A percentile compares a stretch with the other conserved stretches of the same genome.
Evolutionary conservation across 495 filamentous ascomycete species (phyloP).

Genomic region (Durotheca rogersii): DNA sequence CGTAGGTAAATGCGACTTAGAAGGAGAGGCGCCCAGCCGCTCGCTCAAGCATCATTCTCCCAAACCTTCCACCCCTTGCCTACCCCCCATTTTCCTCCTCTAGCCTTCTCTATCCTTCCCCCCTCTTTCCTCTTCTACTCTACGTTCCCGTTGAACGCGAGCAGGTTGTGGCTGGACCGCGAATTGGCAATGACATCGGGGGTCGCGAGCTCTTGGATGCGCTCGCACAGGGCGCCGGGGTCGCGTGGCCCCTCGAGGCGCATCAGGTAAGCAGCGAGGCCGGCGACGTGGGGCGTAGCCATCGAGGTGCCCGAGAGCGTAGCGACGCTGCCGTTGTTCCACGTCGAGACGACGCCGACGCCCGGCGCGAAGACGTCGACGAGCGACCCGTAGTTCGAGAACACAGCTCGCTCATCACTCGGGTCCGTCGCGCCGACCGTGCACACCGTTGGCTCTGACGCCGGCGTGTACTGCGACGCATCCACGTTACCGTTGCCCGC

Average conservation of each 20-base stretch:
- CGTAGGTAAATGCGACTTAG: too few relatives aligned
- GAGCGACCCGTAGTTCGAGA: slow-evolving; percentile 56
- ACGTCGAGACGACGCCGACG: slow-evolving; percentile 40
- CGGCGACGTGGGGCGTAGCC: slow-evolving; percentile 54
- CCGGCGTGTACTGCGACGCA: slow-evolving; percentile 43
- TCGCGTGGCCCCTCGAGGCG: slow-evolving; percentile 33
- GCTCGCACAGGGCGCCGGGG: slow-evolving; percentile 31
- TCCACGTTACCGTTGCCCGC: slow-evolving; percentile 43
- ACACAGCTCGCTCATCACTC: slow-evolving; percentile 45
- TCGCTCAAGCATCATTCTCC: too few relatives aligned
- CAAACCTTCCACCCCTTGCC: too few relatives aligned
- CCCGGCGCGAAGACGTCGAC: slow-evolving; percentile 52
- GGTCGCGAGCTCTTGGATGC: slow-evolving; percentile 39
- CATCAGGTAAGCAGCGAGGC: slow-evolving; percentile 52
- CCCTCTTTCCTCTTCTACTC: neutral
- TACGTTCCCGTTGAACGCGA: slow-evolving; percentile 36
- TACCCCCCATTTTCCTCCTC: too few relatives aligned
- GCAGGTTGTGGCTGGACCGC: slow-evolving; percentile 24
- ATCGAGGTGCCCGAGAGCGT: slow-evolving; percentile 55
- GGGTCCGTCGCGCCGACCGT: slow-evolving; percentile 52
- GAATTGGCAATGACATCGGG: slow-evolving; percentile 25
- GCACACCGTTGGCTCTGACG: slow-evolving; percentile 51
- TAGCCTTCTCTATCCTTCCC: neutral
- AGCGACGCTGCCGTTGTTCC: slow-evolving; percentile 38
- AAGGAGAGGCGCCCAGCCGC: too few relatives aligned